A percentile compares a stretch with the other conserved stretches of the same genome.
These are phyloP conservation scores for Suillus tomentosus DNA, from an alignment of 768 basidiomycete species.

Conservation along the genomic window DNA sequence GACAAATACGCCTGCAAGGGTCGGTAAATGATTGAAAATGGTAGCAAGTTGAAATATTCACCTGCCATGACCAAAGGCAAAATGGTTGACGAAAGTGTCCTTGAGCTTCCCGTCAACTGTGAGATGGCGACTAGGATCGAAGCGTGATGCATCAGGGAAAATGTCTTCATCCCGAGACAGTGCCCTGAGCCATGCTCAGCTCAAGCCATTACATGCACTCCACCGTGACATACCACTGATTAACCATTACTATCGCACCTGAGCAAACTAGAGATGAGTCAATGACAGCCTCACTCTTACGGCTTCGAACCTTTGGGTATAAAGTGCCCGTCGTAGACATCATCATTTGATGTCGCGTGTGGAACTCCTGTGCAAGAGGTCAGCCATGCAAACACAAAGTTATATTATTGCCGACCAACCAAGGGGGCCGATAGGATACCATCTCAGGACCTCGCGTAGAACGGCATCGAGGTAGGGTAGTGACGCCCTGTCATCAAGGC, in stretches of 20 bases:
- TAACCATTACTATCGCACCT: too few species aligned
- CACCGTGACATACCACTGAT: too few species aligned
- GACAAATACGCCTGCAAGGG: not conserved
- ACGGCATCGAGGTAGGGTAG: slow-evolving; percentile 29
- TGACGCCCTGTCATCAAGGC: slow-evolving; percentile 9
- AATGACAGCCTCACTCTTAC: not conserved
- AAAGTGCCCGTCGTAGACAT: slow-evolving; percentile 36
- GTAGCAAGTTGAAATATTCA: too few species aligned
- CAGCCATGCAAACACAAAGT: not conserved
- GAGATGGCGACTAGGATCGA: slow-evolving; percentile 3
- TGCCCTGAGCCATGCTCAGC: too few species aligned
- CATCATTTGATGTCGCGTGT: slow-evolving; percentile 18
- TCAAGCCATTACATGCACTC: too few species aligned
- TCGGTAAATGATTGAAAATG: too few species aligned
- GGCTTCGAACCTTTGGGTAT: slow-evolving; percentile 50
- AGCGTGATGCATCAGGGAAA: slow-evolving; percentile 2
- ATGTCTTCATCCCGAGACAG: not conserved
- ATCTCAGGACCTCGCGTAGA: slow-evolving; percentile 25
- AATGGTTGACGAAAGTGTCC: not conserved
- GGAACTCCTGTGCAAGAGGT: slow-evolving; percentile 18
- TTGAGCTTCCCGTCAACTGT: not conserved
- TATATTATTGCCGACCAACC: slow-evolving; percentile 10
- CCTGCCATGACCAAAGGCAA: slow-evolving; percentile 1
- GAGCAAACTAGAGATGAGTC: not conserved
- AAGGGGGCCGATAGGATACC: slow-evolving; percentile 26